These are phyloP conservation scores for Dalechampia spathulata DNA, from an alignment of 441 rosid genomes.

Conservation along the genomic window DNA sequence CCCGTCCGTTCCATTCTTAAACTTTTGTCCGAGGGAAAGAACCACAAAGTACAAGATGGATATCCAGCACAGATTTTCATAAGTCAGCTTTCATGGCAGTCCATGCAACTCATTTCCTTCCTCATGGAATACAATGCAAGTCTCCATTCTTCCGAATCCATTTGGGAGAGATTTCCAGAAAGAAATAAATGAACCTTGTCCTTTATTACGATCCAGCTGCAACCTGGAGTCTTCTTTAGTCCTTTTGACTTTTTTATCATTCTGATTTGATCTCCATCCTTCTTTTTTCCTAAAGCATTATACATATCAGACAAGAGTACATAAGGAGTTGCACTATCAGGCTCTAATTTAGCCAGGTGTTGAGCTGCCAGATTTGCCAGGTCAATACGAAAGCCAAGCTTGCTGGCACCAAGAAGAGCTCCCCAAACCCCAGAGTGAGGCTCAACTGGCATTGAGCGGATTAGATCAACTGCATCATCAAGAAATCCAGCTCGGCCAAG, in stretches of 20 bases:
- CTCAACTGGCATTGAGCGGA: conserved; percentile 43
- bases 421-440: conserved; percentile 79
- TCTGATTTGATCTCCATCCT: conserved; percentile 34
- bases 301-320: conserved; percentile 57
- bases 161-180: conserved; percentile 41
- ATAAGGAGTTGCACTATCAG: conserved; percentile 57
- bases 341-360: conserved; percentile 47
- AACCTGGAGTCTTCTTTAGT: conserved; percentile 63
- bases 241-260: conserved; percentile 36
- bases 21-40: background rate
- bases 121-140: conserved; percentile 27
- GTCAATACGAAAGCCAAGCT: conserved; percentile 37
- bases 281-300: conserved; percentile 28
- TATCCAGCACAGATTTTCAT: background rate
- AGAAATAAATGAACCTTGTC: conserved; percentile 41
- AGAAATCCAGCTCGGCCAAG: conserved; percentile 62
- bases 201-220: conserved; percentile 50
- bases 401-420: conserved; percentile 65
- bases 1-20: background rate
- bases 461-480: conserved; percentile 46
- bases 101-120: conserved; percentile 25
- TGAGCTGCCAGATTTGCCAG: conserved; percentile 60
- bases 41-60: background rate
- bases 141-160: conserved; percentile 27
- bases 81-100: background rate